phyloP scores from a whole-genome alignment of 352 stramenopile species.

The Phytophthora pini region DNA sequence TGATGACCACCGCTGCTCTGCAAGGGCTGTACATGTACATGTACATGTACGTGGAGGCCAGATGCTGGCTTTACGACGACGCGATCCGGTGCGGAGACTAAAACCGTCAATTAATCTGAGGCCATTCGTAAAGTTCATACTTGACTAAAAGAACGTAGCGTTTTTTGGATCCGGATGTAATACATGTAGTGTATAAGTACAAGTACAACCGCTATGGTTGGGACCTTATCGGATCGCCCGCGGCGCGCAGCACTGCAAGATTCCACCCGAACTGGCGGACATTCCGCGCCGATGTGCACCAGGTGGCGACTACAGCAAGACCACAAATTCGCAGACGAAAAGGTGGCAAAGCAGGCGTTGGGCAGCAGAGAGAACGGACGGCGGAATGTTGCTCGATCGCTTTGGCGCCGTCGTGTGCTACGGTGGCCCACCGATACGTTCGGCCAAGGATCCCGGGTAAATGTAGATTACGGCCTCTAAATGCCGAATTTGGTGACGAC shows the following conservation, averaged over 20 bases:
- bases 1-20: slow-evolving; percentile 19
- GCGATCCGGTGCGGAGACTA: slow-evolving; percentile 5
- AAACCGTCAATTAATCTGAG: slow-evolving; percentile 7
- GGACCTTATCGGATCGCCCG: background rate
- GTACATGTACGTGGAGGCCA: background rate
- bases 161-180: background rate
- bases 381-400: slow-evolving; percentile 9
- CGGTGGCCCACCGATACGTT: too few relatives aligned
- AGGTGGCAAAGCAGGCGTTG: slow-evolving; percentile 4
- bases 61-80: slow-evolving; percentile 11
- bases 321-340: slow-evolving; percentile 22
- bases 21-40: background rate
- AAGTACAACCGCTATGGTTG: background rate
- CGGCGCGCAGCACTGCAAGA: slow-evolving; percentile 4
- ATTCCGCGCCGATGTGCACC: slow-evolving; percentile 13
- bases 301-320: slow-evolving; percentile 34
- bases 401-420: background rate
- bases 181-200: background rate
- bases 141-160: background rate
- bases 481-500: background rate
- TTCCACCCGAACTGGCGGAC: slow-evolving; percentile 2
- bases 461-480: too few relatives aligned
- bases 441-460: too few relatives aligned
- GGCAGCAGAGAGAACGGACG: slow-evolving; percentile 10
- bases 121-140: background rate